These are phyloP conservation scores for Dothideomycetes sp. DNA, from an alignment of 2,329 filamentous ascomycete species.

Conservation along the genomic window DNA sequence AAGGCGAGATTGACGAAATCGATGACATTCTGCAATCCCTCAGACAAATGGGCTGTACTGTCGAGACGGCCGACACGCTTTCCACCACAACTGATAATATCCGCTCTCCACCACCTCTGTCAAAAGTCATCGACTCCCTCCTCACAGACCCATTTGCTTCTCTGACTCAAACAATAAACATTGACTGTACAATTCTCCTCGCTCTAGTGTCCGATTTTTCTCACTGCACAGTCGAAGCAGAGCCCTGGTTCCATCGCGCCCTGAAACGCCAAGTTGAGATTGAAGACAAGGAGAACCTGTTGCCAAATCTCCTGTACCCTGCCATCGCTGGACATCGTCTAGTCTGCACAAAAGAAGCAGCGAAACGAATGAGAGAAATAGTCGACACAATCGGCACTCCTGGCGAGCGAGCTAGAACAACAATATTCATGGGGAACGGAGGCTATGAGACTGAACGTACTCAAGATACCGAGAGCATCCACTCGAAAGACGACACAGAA, in stretches of 20 bases:
- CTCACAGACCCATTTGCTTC: conserved; percentile 25
- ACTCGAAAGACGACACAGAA: conserved; percentile 13
- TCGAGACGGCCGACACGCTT: conserved; percentile 22
- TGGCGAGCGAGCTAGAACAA: conserved; percentile 48
- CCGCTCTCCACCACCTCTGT: conserved; percentile 11
- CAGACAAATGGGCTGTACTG: conserved; percentile 34
- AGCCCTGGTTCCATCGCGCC: conserved; percentile 46
- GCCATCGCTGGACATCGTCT: conserved; percentile 45
- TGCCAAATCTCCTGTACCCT: conserved; percentile 52
- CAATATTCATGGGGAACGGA: conserved; percentile 49
- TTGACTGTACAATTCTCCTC: conserved; percentile 60
- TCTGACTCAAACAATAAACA: conserved; percentile 39
- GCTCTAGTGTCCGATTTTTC: conserved; percentile 65
- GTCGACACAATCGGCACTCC: conserved; percentile 52
- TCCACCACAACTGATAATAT: conserved; percentile 4
- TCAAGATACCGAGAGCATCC: background rate
- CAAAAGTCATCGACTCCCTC: conserved; percentile 20
- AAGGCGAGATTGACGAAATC: conserved; percentile 41
- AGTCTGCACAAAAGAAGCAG: conserved; percentile 56
- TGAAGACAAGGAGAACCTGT: conserved; percentile 49
- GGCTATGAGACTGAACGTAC: conserved; percentile 23
- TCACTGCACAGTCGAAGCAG: conserved; percentile 39
- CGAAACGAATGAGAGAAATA: conserved; percentile 55
- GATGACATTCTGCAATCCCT: conserved; percentile 47
- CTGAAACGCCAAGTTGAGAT: conserved; percentile 55